phyloP scores from a whole-genome alignment of 2,329 filamentous ascomycete genomes.

The Trichoderma cornu-damae region DNA sequence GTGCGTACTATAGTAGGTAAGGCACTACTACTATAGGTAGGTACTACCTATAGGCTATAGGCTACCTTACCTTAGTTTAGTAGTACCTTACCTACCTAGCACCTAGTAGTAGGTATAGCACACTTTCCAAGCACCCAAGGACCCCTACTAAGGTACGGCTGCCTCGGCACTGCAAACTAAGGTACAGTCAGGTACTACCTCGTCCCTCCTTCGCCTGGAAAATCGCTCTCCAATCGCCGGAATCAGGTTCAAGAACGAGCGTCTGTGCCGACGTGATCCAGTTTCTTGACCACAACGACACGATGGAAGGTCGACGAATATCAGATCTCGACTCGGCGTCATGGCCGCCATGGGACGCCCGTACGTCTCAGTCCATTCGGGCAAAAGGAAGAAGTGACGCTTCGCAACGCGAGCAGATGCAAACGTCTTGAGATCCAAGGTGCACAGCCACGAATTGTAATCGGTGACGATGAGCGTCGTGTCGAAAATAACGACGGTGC shows the following conservation, averaged over 20 bases:
- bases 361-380: constrained; percentile 1
- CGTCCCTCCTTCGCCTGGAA: neutral
- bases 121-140: no score
- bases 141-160: no score
- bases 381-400: constrained; percentile 11
- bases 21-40: no score
- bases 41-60: no score
- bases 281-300: constrained; percentile 3
- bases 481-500: neutral
- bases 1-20: no score
- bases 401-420: neutral
- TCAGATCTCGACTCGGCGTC: neutral
- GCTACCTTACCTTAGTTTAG: no score
- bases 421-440: neutral
- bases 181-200: no score
- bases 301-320: neutral
- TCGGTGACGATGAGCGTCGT: constrained; percentile 8
- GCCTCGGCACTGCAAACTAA: no score
- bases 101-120: no score
- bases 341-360: neutral
- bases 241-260: neutral
- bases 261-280: constrained; percentile 1
- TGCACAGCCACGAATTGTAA: constrained; percentile 7
- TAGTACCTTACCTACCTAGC: no score
- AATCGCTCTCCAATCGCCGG: neutral